Conservation (phyloP, 371 early-diverging fungal genomes). For the Circinella umbellata region DNA sequence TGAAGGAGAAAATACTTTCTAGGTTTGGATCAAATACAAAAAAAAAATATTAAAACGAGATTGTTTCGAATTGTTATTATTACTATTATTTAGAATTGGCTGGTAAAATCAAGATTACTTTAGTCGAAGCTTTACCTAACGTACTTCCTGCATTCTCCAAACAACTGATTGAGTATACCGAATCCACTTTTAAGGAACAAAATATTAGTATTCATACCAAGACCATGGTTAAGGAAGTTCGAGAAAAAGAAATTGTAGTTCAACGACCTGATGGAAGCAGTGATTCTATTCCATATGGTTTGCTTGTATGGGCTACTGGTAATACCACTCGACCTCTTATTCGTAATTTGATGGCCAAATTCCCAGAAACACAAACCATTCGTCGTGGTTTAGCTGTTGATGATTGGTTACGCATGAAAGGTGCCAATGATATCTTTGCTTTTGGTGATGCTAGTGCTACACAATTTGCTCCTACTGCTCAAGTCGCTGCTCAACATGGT, state of each 20-base stretch:
- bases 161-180: constrained; percentile 90
- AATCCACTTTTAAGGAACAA: constrained; percentile 84
- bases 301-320: constrained; percentile 95
- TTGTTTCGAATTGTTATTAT: no score
- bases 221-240: constrained; percentile 90
- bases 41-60: no score
- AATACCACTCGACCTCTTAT: constrained; percentile 88
- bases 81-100: constrained; percentile 56
- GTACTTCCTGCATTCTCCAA: constrained; percentile 91
- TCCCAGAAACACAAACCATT: constrained; percentile 74
- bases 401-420: constrained; percentile 80
- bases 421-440: constrained; percentile 78
- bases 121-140: constrained; percentile 87
- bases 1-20: no score
- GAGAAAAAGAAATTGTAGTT: constrained; percentile 79
- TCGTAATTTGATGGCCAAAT: constrained; percentile 71
- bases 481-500: constrained; percentile 93
- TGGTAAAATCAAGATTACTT: constrained; percentile 85
- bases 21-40: neutral
- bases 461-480: constrained; percentile 89
- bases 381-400: constrained; percentile 87
- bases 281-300: constrained; percentile 82
- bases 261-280: constrained; percentile 70
- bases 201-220: constrained; percentile 85
- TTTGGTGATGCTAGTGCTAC: constrained; percentile 91